These are phyloP conservation scores for Fusarium redolens DNA, from an alignment of 2,329 filamentous ascomycete species.

Conservation along the genomic window DNA sequence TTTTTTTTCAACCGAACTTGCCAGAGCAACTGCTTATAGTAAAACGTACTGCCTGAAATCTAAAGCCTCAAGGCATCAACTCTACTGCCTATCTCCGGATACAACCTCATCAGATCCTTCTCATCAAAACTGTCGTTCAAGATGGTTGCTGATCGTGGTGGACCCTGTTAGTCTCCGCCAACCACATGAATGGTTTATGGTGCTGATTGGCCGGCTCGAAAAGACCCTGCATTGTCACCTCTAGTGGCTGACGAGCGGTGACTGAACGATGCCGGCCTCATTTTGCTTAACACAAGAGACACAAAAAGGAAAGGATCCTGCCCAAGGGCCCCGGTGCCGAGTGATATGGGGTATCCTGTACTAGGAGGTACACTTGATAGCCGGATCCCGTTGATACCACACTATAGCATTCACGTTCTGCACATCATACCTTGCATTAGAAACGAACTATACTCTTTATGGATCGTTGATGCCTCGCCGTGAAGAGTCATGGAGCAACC, in stretches of 20 bases:
- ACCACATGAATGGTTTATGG: background rate
- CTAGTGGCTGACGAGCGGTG: conserved; percentile 33
- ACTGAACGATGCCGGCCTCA: conserved; percentile 30
- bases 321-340: background rate
- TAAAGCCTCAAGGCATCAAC: conserved; percentile 2
- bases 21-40: background rate
- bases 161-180: conserved; percentile 6
- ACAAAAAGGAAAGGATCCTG: conserved; percentile 1
- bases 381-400: conserved; percentile 8
- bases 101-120: background rate
- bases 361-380: conserved; percentile 11
- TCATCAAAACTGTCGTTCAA: background rate
- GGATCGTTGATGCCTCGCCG: conserved; percentile 29
- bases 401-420: background rate
- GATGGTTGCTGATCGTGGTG: conserved; percentile 12
- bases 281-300: conserved; percentile 2
- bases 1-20: background rate
- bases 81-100: conserved; percentile 4
- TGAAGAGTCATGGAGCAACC: conserved; percentile 27
- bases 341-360: conserved; percentile 5
- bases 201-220: conserved; percentile 18
- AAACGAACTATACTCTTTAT: conserved; percentile 20
- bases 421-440: conserved; percentile 31
- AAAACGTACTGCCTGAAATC: background rate
- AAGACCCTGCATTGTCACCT: conserved; percentile 34